Base-by-base conservation (phyloP, 345 rosid genomes). In the Raphanus raphanistrum region DNA sequence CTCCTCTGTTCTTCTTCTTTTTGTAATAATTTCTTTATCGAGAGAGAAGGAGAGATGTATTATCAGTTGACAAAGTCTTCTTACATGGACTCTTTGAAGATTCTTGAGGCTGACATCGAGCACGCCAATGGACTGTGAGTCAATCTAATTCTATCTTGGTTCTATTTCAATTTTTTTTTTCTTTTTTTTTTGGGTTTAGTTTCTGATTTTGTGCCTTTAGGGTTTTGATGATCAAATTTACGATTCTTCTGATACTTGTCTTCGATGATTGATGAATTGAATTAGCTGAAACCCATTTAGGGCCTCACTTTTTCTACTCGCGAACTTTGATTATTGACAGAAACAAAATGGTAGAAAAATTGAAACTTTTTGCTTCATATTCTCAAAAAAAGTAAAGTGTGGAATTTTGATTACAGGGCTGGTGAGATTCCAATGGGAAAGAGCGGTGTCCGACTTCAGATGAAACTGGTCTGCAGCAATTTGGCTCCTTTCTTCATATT, bases 111-210 rank as follows among this genome's bases (percentile, higher is more conserved):
- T 75, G 98, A 94, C 78, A 86, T 94, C 8, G 92, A 90, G 29
- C 90, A 87, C 82, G 98, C 97, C 26, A 94, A 94, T 86, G 83
- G 88, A 75, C 80, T 94, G 98, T 94, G 72, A 87, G 97, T 68
- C 73, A 25, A 6, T 13, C 31, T 4, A 28, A 33, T 76, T 72
- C 63, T 31, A 5, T 65, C 58, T 69, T 57, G 58, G 63, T 80
- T 77, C 36, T 6, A 43, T 66, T 76, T 66, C 52, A 12, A 41
- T 48, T 4, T n/a, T 5, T n/a, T 5, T 15, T 2, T 13, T 3
- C 4, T 50, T 5, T 6, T 6, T 28, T 28, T 15, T 15, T 13
- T 1, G n/a, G 16, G 6, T 63, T 21, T 2, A 11, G 12, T 60
- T 68, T 45, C 17, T 63, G 11, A 1, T 28, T 38, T 60, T 79